A percentile compares a stretch with the other conserved stretches of the same genome.
These are phyloP conservation scores for Hordeum marinum DNA, from an alignment of 176 grass and related monocot species.

Conservation along the genomic window DNA sequence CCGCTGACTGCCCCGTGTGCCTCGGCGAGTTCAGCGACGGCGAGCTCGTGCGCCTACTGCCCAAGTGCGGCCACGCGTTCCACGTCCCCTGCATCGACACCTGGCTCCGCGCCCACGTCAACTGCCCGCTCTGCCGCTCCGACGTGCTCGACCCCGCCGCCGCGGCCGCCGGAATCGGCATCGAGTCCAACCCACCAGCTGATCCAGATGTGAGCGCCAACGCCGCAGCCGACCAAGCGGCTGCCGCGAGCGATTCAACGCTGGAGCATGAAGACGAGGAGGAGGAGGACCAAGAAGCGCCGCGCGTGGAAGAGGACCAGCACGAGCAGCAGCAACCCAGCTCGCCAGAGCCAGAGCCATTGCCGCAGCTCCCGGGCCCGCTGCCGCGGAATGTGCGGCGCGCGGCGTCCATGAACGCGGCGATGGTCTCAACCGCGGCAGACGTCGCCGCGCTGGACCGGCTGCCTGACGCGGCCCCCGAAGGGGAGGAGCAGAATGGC, in stretches of 20 bases:
- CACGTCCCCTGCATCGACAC: conserved; percentile 78
- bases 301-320: background rate
- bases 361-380: background rate
- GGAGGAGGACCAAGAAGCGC: background rate
- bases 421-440: conserved; percentile 9
- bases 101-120: conserved; percentile 72
- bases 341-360: background rate
- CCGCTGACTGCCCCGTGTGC: conserved; percentile 76
- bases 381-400: conserved; percentile 39
- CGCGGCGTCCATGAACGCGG: conserved; percentile 57
- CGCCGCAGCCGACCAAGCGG: background rate
- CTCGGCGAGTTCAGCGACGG: conserved; percentile 72
- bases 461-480: conserved; percentile 26
- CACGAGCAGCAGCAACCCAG: background rate
- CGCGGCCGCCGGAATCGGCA: background rate
- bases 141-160: conserved; percentile 41
- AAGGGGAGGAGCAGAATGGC: conserved; percentile 37
- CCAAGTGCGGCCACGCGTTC: conserved; percentile 72
- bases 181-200: background rate
- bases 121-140: conserved; percentile 76
- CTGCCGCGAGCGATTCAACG: background rate
- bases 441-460: conserved; percentile 12
- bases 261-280: background rate
- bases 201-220: conserved; percentile 11
- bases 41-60: conserved; percentile 65